Base-by-base conservation (phyloP, 2,329 filamentous ascomycete species). In the Exophiala sideris region DNA sequence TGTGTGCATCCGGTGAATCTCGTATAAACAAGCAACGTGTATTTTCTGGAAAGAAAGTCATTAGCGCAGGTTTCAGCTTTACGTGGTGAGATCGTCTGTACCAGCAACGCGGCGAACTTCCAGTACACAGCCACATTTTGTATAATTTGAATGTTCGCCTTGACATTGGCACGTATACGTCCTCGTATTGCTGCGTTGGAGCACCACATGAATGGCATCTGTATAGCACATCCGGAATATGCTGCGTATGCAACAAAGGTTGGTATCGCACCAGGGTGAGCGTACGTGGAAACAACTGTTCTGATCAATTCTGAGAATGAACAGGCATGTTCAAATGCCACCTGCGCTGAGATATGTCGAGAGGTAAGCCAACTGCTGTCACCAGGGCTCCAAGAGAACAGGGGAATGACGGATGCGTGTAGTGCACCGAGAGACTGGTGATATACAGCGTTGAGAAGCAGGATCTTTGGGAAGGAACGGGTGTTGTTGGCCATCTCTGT, bases 381-480 rank as follows among this genome's bases (percentile, higher is more conserved):
- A 20, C 38, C 35, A 0, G 38, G 2, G 18, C 29, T 49, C 44
- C 54, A 57, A 7, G 36, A 57, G 40, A 57, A 57, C 10, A 57
- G 34, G n/a, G 54, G 54, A 1, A 57, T 32, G 7, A 57, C 20
- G 3, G 54, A 57, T 18, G 54, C 54, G 20, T 57, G 54, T 6
- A 57, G 21, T 10, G 45, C 38, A 50, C 54, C 24, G 1, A 57
- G 14, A 6, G 49, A 49, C 33, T 57, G 54, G 20, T 57, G 39
- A 32, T 49, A 57, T 8, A 52, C 18, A 5, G 41, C 9, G 36
- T 57, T 52, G 8, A 53, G 5, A 16, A 57, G 39, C 12, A 56
- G 14, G 35, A 48, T 32, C 6, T 24, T 34, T 3, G 52, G 36
- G 29, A 54, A 32, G 11, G 11, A 18, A 44, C 38, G 33, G 11